A percentile compares a stretch with the other conserved stretches of the same genome.
phyloP scores from a whole-genome alignment of 164 flowering plant genomes.

The Vitis amurensis region DNA sequence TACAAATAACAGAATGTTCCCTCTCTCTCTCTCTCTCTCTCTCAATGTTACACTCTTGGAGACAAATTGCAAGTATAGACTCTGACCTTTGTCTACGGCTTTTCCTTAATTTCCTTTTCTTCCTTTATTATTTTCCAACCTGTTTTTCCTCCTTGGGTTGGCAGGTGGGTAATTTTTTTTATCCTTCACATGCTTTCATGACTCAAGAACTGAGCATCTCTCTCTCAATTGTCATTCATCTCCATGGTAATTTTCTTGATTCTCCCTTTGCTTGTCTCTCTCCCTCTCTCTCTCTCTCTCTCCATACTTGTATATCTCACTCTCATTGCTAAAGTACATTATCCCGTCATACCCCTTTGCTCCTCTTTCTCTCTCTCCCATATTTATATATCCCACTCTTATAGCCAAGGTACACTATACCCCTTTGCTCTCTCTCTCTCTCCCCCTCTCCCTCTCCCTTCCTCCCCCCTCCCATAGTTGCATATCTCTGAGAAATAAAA shows the following conservation, averaged over 20 bases:
- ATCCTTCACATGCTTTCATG: not conserved
- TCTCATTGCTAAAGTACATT: not conserved
- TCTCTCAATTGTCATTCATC: not conserved
- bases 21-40: constrained; percentile 16
- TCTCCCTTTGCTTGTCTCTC: not conserved
- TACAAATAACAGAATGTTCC: constrained; percentile 5
- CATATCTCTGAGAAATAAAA: constrained; percentile 11
- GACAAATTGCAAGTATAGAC: constrained; percentile 16
- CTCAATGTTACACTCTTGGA: not conserved
- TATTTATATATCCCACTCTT: not conserved
- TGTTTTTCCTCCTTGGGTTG: not conserved
- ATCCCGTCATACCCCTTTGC: not conserved
- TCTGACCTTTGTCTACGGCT: constrained; percentile 15
- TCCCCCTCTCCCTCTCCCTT: constrained; percentile 1
- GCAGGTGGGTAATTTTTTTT: constrained; percentile 19
- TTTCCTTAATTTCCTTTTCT: not conserved
- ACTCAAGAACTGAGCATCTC: not conserved
- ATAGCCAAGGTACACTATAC: not conserved
- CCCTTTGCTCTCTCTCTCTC: not conserved
- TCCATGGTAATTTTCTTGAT: too few species aligned
- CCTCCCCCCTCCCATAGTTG: not conserved
- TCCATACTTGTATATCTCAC: not conserved
- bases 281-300: not conserved
- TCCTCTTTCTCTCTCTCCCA: not conserved
- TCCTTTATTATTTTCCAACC: not conserved